Evolutionary conservation across 805 yeast genomes (phyloP), one percentile per base, ranked within the genome.

Genomic region (Starmerella vaccinii): DNA sequence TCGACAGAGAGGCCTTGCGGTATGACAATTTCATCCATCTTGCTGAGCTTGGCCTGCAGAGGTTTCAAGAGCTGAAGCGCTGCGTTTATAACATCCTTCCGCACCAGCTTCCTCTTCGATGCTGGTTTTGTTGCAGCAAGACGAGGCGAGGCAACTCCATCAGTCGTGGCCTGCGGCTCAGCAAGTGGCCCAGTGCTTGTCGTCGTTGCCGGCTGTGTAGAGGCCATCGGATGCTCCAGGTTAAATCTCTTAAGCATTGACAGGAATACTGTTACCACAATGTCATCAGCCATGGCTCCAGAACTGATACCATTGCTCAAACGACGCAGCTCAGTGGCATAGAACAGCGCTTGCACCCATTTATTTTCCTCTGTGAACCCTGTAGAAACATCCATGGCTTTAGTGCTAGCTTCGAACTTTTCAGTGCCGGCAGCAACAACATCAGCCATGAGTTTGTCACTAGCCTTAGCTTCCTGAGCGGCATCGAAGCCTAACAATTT

Each of bases 401-500:
- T 50, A 9, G 41, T 24, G 8, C 22, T 24, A 1, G 21, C 34
- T 19, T 50, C 69, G 63, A 38, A 59, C n/a, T 47, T 46, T 55
- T 49, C 71, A 77, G 38, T 68, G 69, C 13, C 71, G 64, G 57
- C 70, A 74, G 4, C 68, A 15, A 39, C 60, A 16, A 79, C 63
- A 10, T 71, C 67, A 0, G 74, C 66, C 49, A 83, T 69, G 15
- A 73, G 69, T 1, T 59, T 57, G 45, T 83, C 90, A 13, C 84
- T 74, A 53, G 67, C 77, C 19, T 68, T 67, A 0, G 68, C 69
- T 0, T 69, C 72, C 9, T 23, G 16, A 5, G 40, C n/a, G 10
- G 41, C 32, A 8, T 41, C 39, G 4, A 80, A 68, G 0, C 63
- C 63, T 5, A 76, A 60, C 21, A 73, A 64, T 15, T 67, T 62